Evolutionary conservation across 2,329 filamentous ascomycete species (phyloP), one percentile per base, ranked within the genome.

Genomic region (Phaeosphaeriaceae sp.): DNA sequence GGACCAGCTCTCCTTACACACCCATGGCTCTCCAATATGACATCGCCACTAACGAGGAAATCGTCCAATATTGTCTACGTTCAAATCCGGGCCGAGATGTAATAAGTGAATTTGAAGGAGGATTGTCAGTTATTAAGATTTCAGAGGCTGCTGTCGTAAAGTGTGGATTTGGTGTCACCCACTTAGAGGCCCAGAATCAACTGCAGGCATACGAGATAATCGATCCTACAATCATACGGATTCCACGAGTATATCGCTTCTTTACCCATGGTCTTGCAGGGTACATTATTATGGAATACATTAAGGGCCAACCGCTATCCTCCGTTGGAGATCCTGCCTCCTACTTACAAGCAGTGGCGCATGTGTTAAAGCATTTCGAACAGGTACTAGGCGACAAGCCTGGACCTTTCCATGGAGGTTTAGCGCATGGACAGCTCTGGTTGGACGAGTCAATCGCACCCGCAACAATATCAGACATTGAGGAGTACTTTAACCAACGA

Each of bases 71-170:
- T 42, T 50, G 42, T 21, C 41, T 33, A 12, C 48, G 42, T 12
- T 46, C 42, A 12, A 50, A 50, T 36, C 42, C 21, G 29, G n/a
- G 33, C 30, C 48, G 48, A 42, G 28, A 36, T 17, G 42, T 37
- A 4, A 35, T 45, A 15, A 36, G 30, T 20, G 42, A 52, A 39
- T 23, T 52, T 13, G 44, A 48, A 3, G 44, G 48, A 42, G 48
- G 48, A 42, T 36, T 43, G 29, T 52, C 48, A 37, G 36, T 52
- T 32, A 48, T 52, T 26, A 52, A 18, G 21, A 47, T 48, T 37
- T 48, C 44, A 42, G 30, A 52, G 42, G 15, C 32, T 48, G 44
- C 38, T 17, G 48, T 52, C 34, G 38, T 52, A 4, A 52, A 48
- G 45, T 52, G 44, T 20, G 44, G 48, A 46, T 28, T 48, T 5